Evolutionary conservation across 495 filamentous ascomycete genomes (phyloP).

Genomic region (Talaromyces wortmannii): DNA sequence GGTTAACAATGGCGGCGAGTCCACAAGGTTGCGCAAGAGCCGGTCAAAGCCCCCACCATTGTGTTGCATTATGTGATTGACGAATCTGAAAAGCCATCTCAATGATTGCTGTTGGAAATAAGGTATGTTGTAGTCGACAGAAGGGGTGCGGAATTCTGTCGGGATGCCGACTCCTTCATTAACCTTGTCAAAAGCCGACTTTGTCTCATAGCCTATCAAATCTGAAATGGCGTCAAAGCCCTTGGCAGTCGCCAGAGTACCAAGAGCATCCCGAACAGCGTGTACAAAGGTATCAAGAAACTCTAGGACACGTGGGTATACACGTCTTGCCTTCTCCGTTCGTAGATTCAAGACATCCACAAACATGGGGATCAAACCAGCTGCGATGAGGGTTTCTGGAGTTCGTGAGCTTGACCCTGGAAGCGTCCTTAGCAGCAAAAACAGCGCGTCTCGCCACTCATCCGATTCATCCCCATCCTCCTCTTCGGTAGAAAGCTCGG

Average conservation of each 20-base stretch:
- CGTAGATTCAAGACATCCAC: slow-evolving; percentile 84
- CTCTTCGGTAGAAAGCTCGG: slow-evolving; percentile 60
- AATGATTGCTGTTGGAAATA: slow-evolving; percentile 88
- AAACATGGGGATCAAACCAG: slow-evolving; percentile 81
- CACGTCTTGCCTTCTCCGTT: slow-evolving; percentile 73
- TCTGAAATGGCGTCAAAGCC: slow-evolving; percentile 84
- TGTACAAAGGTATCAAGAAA: slow-evolving; percentile 87
- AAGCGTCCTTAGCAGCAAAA: slow-evolving; percentile 72
- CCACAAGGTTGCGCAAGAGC: slow-evolving; percentile 84
- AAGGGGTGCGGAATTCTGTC: slow-evolving; percentile 65
- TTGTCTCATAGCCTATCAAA: slow-evolving; percentile 73
- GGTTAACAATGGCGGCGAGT: slow-evolving; percentile 75
- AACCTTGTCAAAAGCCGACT: slow-evolving; percentile 58
- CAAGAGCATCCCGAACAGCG: slow-evolving; percentile 71
- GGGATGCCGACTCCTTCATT: slow-evolving; percentile 66
- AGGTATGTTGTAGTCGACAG: slow-evolving; percentile 87
- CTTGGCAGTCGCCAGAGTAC: slow-evolving; percentile 66
- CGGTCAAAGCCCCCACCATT: slow-evolving; percentile 81
- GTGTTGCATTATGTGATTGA: slow-evolving; percentile 89
- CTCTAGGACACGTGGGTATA: slow-evolving; percentile 69
- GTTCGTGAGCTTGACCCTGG: slow-evolving; percentile 61
- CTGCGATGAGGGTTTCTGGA: slow-evolving; percentile 68
- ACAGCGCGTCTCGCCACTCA: slow-evolving; percentile 83
- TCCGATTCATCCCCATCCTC: slow-evolving; percentile 55
- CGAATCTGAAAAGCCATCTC: slow-evolving; percentile 91